A percentile compares a stretch with the other conserved stretches of the same genome.
phyloP scores from a whole-genome alignment of 116 monocot species.

The Trichopus zeylanicus region DNA sequence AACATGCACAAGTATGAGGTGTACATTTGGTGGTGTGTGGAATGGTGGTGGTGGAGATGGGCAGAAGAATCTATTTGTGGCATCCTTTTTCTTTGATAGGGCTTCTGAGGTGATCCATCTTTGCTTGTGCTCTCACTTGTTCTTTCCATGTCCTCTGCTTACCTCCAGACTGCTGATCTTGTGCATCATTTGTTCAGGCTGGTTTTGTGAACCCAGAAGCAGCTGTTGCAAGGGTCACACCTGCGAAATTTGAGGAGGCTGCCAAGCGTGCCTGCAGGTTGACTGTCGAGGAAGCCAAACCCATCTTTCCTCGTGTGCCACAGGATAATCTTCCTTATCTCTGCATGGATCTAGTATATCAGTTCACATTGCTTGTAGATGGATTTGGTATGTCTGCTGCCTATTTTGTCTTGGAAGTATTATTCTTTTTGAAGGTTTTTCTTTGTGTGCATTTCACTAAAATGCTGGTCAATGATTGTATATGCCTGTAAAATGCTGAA shows the following conservation, averaged over 20 bases:
- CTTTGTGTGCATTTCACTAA: no score
- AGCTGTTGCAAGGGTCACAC: conserved; percentile 36
- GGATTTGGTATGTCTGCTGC: conserved; percentile 47
- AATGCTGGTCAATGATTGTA: no score
- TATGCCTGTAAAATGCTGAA: no score
- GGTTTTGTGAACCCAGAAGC: conserved; percentile 17
- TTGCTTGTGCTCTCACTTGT: neutral
- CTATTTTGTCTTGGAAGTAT: neutral
- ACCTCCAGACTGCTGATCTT: neutral
- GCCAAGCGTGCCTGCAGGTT: conserved; percentile 42
- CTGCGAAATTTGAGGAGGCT: conserved; percentile 29
- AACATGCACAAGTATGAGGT: conserved; percentile 75
- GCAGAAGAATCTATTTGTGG: conserved; percentile 80
- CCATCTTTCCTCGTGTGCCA: conserved; percentile 21
- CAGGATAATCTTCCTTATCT: conserved; percentile 44
- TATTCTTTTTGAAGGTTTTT: no score
- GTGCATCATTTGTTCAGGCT: conserved; percentile 24
- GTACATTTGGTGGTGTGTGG: conserved; percentile 95
- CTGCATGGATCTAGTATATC: conserved; percentile 62
- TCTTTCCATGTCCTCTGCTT: neutral
- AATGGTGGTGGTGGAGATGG: conserved; percentile 98
- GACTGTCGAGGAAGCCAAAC: conserved; percentile 24
- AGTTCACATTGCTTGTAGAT: conserved; percentile 60
- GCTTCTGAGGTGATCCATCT: conserved; percentile 66
- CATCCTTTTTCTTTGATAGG: conserved; percentile 96